Evolutionary conservation across 2,329 filamentous ascomycete genomes (phyloP).

Genomic region (Thelonectria olida): DNA sequence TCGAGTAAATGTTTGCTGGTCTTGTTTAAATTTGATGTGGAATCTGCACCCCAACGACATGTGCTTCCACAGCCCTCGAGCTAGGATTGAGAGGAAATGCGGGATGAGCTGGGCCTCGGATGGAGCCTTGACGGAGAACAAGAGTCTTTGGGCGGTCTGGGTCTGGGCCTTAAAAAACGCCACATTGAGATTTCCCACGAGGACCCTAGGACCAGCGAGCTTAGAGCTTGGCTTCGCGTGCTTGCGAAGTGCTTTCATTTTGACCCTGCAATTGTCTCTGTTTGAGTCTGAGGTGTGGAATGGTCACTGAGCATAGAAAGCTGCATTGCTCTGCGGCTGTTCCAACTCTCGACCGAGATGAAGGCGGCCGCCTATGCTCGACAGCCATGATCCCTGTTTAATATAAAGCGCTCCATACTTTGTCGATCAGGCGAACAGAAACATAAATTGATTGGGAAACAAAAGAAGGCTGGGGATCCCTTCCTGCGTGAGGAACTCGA

Average conservation of each 20-base stretch:
- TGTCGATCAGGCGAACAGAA: neutral
- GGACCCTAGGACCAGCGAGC: neutral
- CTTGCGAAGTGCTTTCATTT: constrained; percentile 10
- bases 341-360: too few species aligned
- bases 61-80: too few species aligned
- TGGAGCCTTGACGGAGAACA: constrained; percentile 9
- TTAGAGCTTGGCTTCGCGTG: neutral
- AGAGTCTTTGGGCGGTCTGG: neutral
- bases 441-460: neutral
- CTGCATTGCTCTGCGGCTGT: too few species aligned
- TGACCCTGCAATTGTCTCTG: neutral
- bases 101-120: neutral
- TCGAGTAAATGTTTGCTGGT: constrained; percentile 16
- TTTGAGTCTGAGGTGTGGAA: too few species aligned
- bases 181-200: constrained; percentile 5
- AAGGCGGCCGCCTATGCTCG: neutral
- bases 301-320: too few species aligned
- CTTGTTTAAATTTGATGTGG: constrained; percentile 23
- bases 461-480: neutral
- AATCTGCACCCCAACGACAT: neutral
- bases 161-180: neutral
- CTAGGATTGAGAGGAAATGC: constrained; percentile 5
- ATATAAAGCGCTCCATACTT: neutral
- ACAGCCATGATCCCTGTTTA: neutral
- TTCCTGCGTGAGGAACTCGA: neutral